Conservation (phyloP, 1,139 yeast genomes). For the Saccharomyces pastorianus region DNA sequence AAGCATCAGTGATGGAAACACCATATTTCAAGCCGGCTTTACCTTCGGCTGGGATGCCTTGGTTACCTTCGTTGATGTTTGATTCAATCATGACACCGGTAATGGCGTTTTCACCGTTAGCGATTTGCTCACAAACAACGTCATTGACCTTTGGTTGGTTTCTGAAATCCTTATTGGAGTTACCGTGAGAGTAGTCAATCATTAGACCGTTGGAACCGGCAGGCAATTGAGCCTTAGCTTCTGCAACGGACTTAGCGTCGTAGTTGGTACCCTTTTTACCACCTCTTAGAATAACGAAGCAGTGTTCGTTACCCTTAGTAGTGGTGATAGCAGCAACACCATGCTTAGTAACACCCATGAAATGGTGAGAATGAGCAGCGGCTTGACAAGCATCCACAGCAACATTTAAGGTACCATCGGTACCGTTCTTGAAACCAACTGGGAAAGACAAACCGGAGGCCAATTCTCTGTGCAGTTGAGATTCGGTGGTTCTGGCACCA, state of each 20-base stretch:
- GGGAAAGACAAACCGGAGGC: slow-evolving; percentile 97
- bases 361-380: slow-evolving; percentile 87
- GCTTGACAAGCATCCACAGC: slow-evolving; percentile 93
- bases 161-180: slow-evolving; percentile 86
- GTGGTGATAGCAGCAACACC: slow-evolving; percentile 95
- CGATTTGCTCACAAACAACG: slow-evolving; percentile 72
- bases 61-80: slow-evolving; percentile 87
- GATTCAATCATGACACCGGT: slow-evolving; percentile 97
- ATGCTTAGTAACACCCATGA: slow-evolving; percentile 93
- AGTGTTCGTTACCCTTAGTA: slow-evolving; percentile 86
- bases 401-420: slow-evolving; percentile 89
- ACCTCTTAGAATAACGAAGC: slow-evolving; percentile 88
- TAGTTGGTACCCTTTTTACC: slow-evolving; percentile 91
- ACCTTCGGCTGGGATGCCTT: slow-evolving; percentile 69
- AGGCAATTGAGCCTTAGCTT: slow-evolving; percentile 59
- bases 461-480: slow-evolving; percentile 93
- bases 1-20: slow-evolving; percentile 93
- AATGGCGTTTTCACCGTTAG: slow-evolving; percentile 68
- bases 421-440: slow-evolving; percentile 95
- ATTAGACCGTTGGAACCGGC: slow-evolving; percentile 46
- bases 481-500: slow-evolving; percentile 98
- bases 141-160: slow-evolving; percentile 87
- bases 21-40: slow-evolving; percentile 80
- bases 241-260: slow-evolving; percentile 69
- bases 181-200: slow-evolving; percentile 98